Percentiles rank a stretch among this genome's conserved stretches.
Conservation (phyloP, 352 stramenopile species). For the Pythium phragmitis region DNA sequence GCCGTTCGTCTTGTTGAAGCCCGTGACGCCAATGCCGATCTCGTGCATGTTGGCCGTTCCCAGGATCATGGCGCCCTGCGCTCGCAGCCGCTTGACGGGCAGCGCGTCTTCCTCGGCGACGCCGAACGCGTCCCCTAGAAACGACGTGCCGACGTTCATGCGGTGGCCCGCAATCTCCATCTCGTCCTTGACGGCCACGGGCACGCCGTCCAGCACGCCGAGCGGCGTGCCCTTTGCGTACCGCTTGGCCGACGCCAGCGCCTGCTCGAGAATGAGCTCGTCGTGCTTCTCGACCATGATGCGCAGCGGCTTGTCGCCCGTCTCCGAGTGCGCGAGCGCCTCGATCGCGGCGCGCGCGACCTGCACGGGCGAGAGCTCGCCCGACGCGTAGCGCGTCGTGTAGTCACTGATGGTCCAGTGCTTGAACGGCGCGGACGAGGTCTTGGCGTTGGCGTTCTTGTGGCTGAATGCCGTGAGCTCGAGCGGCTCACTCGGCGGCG, state of each 20-base stretch:
- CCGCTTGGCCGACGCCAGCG: conserved; percentile 58
- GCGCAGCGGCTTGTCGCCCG: conserved; percentile 48
- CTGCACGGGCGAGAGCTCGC: conserved; percentile 46
- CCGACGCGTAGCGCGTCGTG: conserved; percentile 15
- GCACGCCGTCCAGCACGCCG: conserved; percentile 86
- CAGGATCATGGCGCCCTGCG: conserved; percentile 82
- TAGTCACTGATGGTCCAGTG: conserved; percentile 15
- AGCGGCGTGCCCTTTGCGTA: conserved; percentile 66
- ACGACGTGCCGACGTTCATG: conserved; percentile 72
- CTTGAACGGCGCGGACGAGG: conserved; percentile 42
- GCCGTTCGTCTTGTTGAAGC: conserved; percentile 76
- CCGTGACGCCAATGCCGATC: conserved; percentile 67
- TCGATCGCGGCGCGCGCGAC: conserved; percentile 65
- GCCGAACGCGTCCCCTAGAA: conserved; percentile 56
- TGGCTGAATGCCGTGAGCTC: conserved; percentile 23
- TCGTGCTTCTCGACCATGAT: conserved; percentile 79
- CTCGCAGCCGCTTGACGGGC: conserved; percentile 58
- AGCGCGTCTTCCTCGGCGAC: conserved; percentile 45
- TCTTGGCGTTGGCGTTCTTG: conserved; percentile 30
- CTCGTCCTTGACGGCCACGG: conserved; percentile 88
- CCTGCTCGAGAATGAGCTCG: conserved; percentile 69
- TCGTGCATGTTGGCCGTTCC: conserved; percentile 91
- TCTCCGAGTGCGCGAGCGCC: conserved; percentile 52
- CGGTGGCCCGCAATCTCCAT: conserved; percentile 68
- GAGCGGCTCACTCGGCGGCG: conserved; percentile 17